Percentiles rank a stretch among this genome's conserved stretches.
Conservation (phyloP, 169 alveolate species). For the Plasmodium fragile region DNA sequence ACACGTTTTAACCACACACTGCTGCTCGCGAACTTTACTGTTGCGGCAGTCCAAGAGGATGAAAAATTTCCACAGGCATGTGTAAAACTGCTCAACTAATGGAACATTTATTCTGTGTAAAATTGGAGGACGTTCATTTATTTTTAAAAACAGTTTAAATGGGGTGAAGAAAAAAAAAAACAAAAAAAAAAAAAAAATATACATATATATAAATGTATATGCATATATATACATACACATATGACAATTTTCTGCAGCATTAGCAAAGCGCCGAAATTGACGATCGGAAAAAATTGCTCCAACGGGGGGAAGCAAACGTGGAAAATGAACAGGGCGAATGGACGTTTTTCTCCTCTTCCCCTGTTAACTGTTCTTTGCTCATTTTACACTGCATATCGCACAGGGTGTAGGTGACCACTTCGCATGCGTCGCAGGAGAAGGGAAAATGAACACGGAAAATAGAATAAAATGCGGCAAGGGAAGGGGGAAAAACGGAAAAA, state of each 20-base stretch:
- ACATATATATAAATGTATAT: not conserved
- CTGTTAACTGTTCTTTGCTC: not conserved
- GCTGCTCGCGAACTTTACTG: not conserved
- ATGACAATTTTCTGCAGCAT: constrained; percentile 14
- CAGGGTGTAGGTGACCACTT: not conserved
- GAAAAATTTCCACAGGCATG: not conserved
- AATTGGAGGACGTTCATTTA: not conserved
- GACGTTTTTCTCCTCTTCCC: not conserved
- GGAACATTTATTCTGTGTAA: not conserved
- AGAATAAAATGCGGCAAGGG: not conserved
- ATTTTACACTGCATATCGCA: not conserved
- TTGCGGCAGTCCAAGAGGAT: not conserved
- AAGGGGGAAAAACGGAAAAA: not conserved
- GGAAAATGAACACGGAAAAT: not conserved
- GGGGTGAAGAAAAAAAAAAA: not conserved
- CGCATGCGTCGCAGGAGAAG: not conserved
- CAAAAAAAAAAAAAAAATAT: not conserved
- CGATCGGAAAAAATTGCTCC: not conserved
- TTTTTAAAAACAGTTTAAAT: not conserved
- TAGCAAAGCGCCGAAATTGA: not conserved
- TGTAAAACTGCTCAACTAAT: not conserved
- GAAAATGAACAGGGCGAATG: not conserved
- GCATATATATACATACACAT: not conserved
- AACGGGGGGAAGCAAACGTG: not conserved
- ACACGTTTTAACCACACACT: not conserved